phyloP scores from a whole-genome alignment of 768 basidiomycete genomes.

The Russula virescens region DNA sequence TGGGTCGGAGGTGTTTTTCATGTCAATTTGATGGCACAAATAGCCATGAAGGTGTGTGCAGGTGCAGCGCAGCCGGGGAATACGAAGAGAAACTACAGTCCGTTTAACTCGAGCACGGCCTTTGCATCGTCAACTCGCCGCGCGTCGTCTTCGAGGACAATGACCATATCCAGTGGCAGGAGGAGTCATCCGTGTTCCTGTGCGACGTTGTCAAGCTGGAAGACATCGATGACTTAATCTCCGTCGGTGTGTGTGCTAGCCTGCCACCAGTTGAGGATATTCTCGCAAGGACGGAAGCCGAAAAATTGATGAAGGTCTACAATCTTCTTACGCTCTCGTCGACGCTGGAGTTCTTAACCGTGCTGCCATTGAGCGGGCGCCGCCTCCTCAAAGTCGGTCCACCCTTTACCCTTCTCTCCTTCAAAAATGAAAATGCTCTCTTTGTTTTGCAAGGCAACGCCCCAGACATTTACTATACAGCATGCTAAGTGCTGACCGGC shows the following conservation, averaged over 20 bases:
- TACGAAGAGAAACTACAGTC: constrained; percentile 89
- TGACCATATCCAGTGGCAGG: constrained; percentile 40
- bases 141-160: constrained; percentile 95
- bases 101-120: too few species aligned
- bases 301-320: constrained; percentile 80
- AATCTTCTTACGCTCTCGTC: constrained; percentile 68
- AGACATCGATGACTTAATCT: constrained; percentile 84
- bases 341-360: constrained; percentile 81
- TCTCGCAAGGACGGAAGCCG: too few species aligned
- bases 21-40: background rate
- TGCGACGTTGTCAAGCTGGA: too few species aligned
- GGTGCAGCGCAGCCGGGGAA: constrained; percentile 94
- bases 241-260: constrained; percentile 66
- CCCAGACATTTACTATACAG: background rate
- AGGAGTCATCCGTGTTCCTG: constrained; percentile 56
- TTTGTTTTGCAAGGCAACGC: background rate
- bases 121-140: constrained; percentile 90
- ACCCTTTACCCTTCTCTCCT: background rate
- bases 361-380: constrained; percentile 79
- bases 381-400: constrained; percentile 67
- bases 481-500: constrained; percentile 36
- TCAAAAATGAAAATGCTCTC: background rate
- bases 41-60: constrained; percentile 61
- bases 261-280: too few species aligned
- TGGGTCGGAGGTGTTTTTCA: too few species aligned